phyloP scores from a whole-genome alignment of 2,329 filamentous ascomycete species.

The Byssoonygena ceratinophila region DNA sequence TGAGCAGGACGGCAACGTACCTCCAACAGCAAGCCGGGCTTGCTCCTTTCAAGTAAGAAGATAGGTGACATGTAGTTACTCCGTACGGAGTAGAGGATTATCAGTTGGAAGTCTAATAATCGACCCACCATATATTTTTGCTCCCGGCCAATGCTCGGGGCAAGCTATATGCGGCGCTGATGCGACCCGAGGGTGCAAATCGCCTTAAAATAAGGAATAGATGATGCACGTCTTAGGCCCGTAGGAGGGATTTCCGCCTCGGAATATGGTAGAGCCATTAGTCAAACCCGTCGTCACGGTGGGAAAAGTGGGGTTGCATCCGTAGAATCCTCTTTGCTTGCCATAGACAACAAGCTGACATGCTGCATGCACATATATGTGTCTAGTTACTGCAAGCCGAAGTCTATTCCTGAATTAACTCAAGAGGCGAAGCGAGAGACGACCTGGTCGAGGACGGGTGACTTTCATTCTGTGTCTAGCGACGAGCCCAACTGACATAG shows the following conservation, averaged over 20 bases:
- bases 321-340: neutral
- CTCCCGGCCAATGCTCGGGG: neutral
- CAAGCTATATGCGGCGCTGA: neutral
- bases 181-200: neutral
- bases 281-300: neutral
- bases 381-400: neutral
- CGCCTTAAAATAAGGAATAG: neutral
- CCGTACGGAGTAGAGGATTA: too few relatives aligned
- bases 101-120: neutral
- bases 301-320: neutral
- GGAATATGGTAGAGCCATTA: neutral
- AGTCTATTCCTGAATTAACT: neutral
- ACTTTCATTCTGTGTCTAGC: neutral
- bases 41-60: neutral
- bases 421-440: neutral
- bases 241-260: neutral
- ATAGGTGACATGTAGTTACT: neutral
- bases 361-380: neutral
- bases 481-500: neutral
- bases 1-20: neutral
- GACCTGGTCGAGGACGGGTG: neutral
- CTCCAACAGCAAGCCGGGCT: neutral
- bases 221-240: neutral
- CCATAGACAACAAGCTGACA: neutral
- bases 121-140: neutral